Evolutionary conservation across 225 moss, liverwort and hornwort species (phyloP).

Genomic region (Marchantia paleacea): DNA sequence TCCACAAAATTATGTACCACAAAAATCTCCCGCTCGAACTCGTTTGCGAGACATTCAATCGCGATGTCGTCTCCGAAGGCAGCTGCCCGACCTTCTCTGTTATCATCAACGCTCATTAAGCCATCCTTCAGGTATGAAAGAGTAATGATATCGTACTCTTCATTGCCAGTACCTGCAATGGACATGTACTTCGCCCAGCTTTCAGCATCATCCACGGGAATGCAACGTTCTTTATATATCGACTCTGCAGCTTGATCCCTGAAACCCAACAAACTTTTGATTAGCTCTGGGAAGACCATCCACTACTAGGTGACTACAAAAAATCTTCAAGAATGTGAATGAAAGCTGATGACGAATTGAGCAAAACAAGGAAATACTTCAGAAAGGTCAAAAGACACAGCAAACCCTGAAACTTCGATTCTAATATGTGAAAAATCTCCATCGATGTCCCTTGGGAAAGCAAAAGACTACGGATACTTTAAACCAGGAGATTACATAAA

Average conservation of each 20-base stretch:
- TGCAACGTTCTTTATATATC: slow-evolving; percentile 42
- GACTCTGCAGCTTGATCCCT: slow-evolving; percentile 46
- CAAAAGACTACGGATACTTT: too few relatives aligned
- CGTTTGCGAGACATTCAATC: slow-evolving; percentile 44
- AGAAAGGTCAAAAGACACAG: too few relatives aligned
- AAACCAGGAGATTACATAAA: too few relatives aligned
- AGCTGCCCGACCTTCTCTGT: slow-evolving; percentile 42
- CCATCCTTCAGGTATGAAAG: slow-evolving; percentile 47
- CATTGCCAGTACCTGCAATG: slow-evolving; percentile 28
- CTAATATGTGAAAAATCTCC: too few relatives aligned
- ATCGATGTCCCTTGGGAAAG: too few relatives aligned
- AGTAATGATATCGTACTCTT: slow-evolving; percentile 43
- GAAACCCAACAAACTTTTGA: background rate
- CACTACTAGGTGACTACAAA: too few relatives aligned
- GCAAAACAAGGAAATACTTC: too few relatives aligned
- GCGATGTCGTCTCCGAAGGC: slow-evolving; percentile 54
- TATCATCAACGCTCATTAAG: slow-evolving; percentile 42
- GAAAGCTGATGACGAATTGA: too few relatives aligned
- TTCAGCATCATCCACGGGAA: slow-evolving; percentile 35
- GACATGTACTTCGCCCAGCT: slow-evolving; percentile 56
- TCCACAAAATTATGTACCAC: slow-evolving; percentile 23
- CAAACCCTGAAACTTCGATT: too few relatives aligned
- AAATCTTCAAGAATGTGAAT: too few relatives aligned
- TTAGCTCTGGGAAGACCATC: too few relatives aligned
- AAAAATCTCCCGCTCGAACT: slow-evolving; percentile 47